phyloP scores from a whole-genome alignment of 2,329 filamentous ascomycete genomes.

The Colletotrichum musae region DNA sequence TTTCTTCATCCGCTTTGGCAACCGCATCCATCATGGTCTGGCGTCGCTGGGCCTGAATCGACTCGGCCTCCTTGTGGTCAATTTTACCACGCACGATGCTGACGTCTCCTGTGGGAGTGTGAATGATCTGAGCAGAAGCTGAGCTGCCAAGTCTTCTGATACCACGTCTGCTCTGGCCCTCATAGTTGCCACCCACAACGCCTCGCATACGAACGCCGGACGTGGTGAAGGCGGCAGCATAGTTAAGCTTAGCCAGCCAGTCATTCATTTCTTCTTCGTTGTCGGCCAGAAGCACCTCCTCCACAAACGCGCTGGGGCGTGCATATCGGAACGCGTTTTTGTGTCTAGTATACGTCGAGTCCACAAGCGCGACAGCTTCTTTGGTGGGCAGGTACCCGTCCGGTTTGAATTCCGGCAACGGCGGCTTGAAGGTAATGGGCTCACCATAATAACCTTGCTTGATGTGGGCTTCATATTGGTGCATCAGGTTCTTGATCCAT shows the following conservation, averaged over 20 bases:
- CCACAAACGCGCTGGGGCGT: slow-evolving; percentile 81
- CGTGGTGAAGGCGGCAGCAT: slow-evolving; percentile 93
- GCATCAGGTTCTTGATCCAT: slow-evolving; percentile 93
- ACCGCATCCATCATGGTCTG: slow-evolving; percentile 90
- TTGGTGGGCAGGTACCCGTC: slow-evolving; percentile 95
- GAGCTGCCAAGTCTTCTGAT: slow-evolving; percentile 80
- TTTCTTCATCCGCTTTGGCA: slow-evolving; percentile 83
- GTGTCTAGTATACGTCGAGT: slow-evolving; percentile 91
- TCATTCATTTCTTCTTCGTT: slow-evolving; percentile 94
- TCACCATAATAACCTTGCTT: slow-evolving; percentile 82
- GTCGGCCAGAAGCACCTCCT: slow-evolving; percentile 93
- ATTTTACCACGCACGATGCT: slow-evolving; percentile 81
- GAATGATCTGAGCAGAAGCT: slow-evolving; percentile 71
- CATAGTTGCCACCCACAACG: slow-evolving; percentile 86
- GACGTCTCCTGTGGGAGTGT: slow-evolving; percentile 81
- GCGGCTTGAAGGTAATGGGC: slow-evolving; percentile 91
- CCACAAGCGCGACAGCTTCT: slow-evolving; percentile 89
- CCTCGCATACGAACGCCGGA: slow-evolving; percentile 93
- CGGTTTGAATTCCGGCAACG: slow-evolving; percentile 91
- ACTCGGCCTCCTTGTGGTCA: slow-evolving; percentile 86
- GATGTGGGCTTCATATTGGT: slow-evolving; percentile 87
- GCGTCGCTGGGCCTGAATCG: slow-evolving; percentile 86
- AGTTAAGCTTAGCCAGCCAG: slow-evolving; percentile 96
- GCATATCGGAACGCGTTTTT: slow-evolving; percentile 96
- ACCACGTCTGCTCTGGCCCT: slow-evolving; percentile 82